These are phyloP conservation scores for Clitopilus hobsonii DNA, from an alignment of 768 basidiomycete genomes.

Conservation along the genomic window DNA sequence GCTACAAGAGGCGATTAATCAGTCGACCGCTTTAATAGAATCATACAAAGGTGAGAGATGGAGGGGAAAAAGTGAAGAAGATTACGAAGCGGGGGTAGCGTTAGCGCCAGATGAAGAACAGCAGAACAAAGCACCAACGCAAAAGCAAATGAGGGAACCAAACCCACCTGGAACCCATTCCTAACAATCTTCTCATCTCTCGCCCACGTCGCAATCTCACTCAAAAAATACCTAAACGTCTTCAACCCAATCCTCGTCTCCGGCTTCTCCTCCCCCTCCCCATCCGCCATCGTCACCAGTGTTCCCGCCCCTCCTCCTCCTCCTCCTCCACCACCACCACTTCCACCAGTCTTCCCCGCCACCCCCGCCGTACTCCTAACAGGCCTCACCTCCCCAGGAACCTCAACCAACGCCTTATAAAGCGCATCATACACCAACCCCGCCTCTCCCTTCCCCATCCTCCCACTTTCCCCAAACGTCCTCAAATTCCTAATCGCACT, in stretches of 20 bases:
- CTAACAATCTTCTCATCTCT: constrained; percentile 87
- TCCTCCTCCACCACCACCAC: constrained; percentile 48
- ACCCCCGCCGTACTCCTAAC: no score
- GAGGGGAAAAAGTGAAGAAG: no score
- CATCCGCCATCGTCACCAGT: constrained; percentile 54
- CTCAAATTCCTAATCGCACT: constrained; percentile 85
- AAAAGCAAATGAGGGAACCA: constrained; percentile 5
- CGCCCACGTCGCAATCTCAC: constrained; percentile 94
- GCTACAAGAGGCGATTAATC: constrained; percentile 34
- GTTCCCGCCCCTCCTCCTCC: constrained; percentile 33
- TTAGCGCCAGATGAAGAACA: no score
- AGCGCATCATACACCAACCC: constrained; percentile 91
- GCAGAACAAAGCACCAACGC: neutral
- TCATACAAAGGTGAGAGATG: no score
- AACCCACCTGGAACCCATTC: constrained; percentile 83
- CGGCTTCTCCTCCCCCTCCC: constrained; percentile 60
- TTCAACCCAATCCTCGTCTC: constrained; percentile 85
- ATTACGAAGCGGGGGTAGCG: no score
- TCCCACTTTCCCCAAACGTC: constrained; percentile 66
- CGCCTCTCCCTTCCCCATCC: constrained; percentile 83
- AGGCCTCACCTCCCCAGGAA: constrained; percentile 13
- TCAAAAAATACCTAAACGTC: constrained; percentile 88
- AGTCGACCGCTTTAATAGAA: no score
- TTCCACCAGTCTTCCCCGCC: no score
- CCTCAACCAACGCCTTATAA: constrained; percentile 77